A percentile compares a stretch with the other conserved stretches of the same genome.
Evolutionary conservation across 148 eudicot genomes (phyloP).

Genomic region (Selenicereus undatus): DNA sequence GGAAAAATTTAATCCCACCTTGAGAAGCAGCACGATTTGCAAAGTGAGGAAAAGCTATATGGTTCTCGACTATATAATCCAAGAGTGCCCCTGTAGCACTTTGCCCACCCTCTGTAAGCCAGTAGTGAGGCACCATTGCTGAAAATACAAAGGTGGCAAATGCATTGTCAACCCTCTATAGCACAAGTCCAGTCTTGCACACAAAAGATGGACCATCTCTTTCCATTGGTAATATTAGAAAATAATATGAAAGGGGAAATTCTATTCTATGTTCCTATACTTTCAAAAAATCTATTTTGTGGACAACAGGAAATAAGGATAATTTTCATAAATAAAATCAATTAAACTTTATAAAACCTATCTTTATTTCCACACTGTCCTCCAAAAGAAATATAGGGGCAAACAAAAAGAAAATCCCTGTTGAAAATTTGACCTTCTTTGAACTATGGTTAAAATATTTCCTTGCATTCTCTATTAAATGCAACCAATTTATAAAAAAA

Average conservation of each 20-base stretch:
- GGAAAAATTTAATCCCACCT: conserved; percentile 38
- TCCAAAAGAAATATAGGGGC: no score
- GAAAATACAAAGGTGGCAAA: conserved; percentile 13
- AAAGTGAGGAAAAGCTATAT: conserved; percentile 73
- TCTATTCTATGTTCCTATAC: background rate
- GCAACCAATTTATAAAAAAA: no score
- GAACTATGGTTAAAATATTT: background rate
- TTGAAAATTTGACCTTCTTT: background rate
- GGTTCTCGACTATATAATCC: conserved; percentile 77
- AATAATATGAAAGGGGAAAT: no score
- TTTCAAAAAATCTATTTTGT: background rate
- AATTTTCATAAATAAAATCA: no score
- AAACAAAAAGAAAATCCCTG: no score
- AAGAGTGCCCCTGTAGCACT: conserved; percentile 95
- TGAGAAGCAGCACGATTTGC: conserved; percentile 94
- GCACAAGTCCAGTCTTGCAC: background rate
- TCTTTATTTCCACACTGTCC: no score
- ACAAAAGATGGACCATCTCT: background rate
- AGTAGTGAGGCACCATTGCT: conserved; percentile 95
- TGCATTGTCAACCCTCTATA: conserved; percentile 1
- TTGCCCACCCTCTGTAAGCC: conserved; percentile 99
- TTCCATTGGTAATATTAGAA: background rate
- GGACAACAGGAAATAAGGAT: background rate
- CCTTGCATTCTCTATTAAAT: no score
- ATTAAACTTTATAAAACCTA: no score